phyloP scores from a whole-genome alignment of 2,329 filamentous ascomycete genomes.

The Aureobasidium sp. region DNA sequence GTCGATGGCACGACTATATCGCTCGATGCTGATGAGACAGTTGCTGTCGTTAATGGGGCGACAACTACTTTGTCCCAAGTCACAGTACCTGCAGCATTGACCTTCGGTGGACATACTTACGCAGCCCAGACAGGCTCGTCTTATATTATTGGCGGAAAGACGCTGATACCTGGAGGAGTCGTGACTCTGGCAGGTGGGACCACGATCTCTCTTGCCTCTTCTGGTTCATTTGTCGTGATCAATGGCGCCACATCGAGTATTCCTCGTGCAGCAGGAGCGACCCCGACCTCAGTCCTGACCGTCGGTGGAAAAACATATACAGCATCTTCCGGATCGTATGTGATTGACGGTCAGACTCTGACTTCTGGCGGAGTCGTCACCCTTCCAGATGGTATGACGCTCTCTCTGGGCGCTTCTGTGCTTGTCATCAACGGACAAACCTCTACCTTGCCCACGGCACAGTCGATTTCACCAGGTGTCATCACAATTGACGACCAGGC shows the following conservation, averaged over 20 bases:
- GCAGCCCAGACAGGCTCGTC: constrained; percentile 19
- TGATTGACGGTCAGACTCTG: constrained; percentile 15
- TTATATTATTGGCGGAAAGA: constrained; percentile 13
- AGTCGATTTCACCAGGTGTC: constrained; percentile 24
- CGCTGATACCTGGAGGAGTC: constrained; percentile 12
- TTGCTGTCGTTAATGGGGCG: constrained; percentile 21
- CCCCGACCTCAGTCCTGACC: constrained; percentile 25
- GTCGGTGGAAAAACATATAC: constrained; percentile 22
- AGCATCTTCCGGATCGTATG: constrained; percentile 12
- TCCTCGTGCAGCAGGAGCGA: constrained; percentile 20
- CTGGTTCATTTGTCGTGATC: constrained; percentile 34
- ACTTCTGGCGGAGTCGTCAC: constrained; percentile 14
- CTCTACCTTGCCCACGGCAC: constrained; percentile 11
- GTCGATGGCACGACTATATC: constrained; percentile 20
- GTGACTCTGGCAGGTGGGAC: constrained; percentile 13
- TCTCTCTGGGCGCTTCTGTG: constrained; percentile 31
- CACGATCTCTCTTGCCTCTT: constrained; percentile 25
- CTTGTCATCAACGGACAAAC: constrained; percentile 33
- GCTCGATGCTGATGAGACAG: constrained; percentile 16
- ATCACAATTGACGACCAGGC: constrained; percentile 26
- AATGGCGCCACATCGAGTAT: constrained; percentile 23
- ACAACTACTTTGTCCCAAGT: constrained; percentile 13
- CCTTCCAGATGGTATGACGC: constrained; percentile 15
- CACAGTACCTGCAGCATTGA: background rate
- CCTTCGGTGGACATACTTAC: constrained; percentile 13